Evolutionary conservation across 2,329 filamentous ascomycete genomes (phyloP), one percentile per base, ranked within the genome.

Genomic region (Aspergillus sp.): DNA sequence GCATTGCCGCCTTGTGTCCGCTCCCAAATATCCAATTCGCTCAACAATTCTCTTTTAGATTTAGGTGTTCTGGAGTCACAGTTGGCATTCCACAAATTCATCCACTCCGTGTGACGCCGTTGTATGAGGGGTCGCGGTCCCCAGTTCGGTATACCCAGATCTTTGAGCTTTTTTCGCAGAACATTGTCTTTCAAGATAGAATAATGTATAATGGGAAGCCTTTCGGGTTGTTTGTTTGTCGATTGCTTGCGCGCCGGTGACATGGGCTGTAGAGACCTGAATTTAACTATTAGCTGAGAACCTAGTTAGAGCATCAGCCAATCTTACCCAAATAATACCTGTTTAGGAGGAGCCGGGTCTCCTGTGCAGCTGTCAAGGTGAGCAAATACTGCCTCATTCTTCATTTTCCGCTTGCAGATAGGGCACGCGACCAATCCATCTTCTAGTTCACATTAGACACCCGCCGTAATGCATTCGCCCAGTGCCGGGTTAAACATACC

Each of bases 61-160:
- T 89, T 90, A 0, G 92, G 92, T 1, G 81, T 80, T 39, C 84
- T 85, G 2, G 93, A 90, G 75, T 99, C 95, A 76, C 92, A 96
- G 72, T 99, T 99, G 11, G 96, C 91, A 74, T 99, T 99, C 90
- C 92, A 97, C 18, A 99, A 78, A 42, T 95, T 97, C 54, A 95
- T 84, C 93, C 93, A 99, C 75, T 99, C 95, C 24, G 86, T 91
- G 70, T 98, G 93, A 18, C 96, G 85, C 65, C 84, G 85, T 72
- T 94, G 89, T 56, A 98, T 80, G 1, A 93, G 81, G 50, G 83
- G 79, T 50, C 89, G 89, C 0, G 83, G 76, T 0, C 95, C 95
- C 60, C 79, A 81, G 10, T 82, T 84, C 0, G 91, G 88, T 58
- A 98, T 87, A 1, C 93, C 92, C 1, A 95, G 81, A 2, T 96